Evolutionary conservation across 2,329 filamentous ascomycete species (phyloP).

Genomic region (Alternaria sp.): DNA sequence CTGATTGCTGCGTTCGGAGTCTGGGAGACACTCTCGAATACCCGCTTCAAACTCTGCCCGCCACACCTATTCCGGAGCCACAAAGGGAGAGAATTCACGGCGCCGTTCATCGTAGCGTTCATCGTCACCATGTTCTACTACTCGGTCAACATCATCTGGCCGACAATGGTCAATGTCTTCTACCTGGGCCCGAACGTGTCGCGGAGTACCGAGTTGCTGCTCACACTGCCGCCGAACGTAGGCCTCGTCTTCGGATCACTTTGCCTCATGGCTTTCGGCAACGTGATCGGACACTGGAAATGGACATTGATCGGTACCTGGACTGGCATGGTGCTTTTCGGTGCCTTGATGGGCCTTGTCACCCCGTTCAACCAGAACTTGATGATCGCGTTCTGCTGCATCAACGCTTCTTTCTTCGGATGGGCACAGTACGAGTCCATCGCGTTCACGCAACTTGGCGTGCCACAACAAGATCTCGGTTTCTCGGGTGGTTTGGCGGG

Average conservation of each 20-base stretch:
- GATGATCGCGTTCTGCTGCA: conserved; percentile 57
- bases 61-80: conserved; percentile 55
- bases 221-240: conserved; percentile 57
- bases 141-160: conserved; percentile 54
- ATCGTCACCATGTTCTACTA: conserved; percentile 63
- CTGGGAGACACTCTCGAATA: conserved; percentile 42
- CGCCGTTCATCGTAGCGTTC: conserved; percentile 54
- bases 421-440: conserved; percentile 42
- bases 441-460: conserved; percentile 41
- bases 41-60: conserved; percentile 43
- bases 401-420: conserved; percentile 44
- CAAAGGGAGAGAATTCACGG: conserved; percentile 56
- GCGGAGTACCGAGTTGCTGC: conserved; percentile 41
- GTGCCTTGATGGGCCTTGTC: conserved; percentile 53
- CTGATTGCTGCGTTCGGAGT: conserved; percentile 41
- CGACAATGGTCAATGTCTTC: conserved; percentile 57
- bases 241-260: conserved; percentile 54
- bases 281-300: conserved; percentile 54
- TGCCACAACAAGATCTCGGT: conserved; percentile 57
- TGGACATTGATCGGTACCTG: conserved; percentile 55
- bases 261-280: conserved; percentile 52
- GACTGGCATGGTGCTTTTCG: conserved; percentile 58
- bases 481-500: conserved; percentile 48
- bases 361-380: conserved; percentile 54
- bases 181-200: conserved; percentile 46